Base-by-base conservation (phyloP, 2,329 filamentous ascomycete species). In the Stachybotrys elegans region DNA sequence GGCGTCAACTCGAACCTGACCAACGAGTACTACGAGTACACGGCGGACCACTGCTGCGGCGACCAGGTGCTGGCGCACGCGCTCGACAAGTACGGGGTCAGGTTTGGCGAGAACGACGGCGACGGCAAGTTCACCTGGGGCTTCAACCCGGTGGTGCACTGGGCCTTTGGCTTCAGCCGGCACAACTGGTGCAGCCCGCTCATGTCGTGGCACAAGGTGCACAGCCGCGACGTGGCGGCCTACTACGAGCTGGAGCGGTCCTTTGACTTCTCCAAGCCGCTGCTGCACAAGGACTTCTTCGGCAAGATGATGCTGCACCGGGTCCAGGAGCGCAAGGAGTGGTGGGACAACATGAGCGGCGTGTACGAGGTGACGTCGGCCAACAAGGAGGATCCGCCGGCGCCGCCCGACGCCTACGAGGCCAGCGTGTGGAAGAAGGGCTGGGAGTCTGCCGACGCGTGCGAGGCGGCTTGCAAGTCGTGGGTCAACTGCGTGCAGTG, bases 181-280 rank as follows among this genome's bases (percentile, higher is more conserved):
- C 39, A 47, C 21, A 57, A 57, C 40, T 57, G 54, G 54, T 57
- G 54, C 38, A 29, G 37, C n/a, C 54, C 53, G 5, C 29, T 57
- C 27, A 16, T 52, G 47, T 57, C 54, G 4, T 57, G 51, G 48
- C 54, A 57, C 47, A 56, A 57, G 40, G 51, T 53, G 2, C 54
- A 57, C 34, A 56, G 44, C 34, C 51, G 53, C 16, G 54, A 57
- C 25, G 51, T 57, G 4, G 45, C 51, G 5, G 43, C 40, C 21
- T 57, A 56, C 42, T 52, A 48, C 40, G 49, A 54, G 21, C 29
- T 57, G 12, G 53, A 57, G 43, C 47, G 45, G 17, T 20, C 13
- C 7, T 6, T 3, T 5, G 16, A 13, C 4, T 13, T 29, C 9
- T 11, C 14, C 12, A 45, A 49, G 37, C 54, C 54, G 6, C 44